Evolutionary conservation across 352 stramenopile genomes (phyloP).

Genomic region (Poterioochromonas sp.): DNA sequence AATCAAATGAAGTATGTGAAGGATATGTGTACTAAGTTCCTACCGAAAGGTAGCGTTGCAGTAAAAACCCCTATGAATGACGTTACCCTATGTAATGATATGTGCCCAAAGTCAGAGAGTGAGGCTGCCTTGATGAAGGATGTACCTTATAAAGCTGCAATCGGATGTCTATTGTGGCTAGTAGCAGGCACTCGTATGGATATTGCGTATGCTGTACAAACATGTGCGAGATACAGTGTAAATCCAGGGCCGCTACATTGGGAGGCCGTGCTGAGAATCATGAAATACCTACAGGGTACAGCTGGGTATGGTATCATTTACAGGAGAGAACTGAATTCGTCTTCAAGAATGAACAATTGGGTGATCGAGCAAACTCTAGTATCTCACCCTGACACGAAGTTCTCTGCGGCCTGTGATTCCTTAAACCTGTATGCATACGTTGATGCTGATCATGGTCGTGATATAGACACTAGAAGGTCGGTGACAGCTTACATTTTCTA

Average conservation of each 20-base stretch:
- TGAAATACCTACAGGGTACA: constrained; percentile 31
- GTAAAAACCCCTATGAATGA: constrained; percentile 28
- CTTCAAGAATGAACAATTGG: too few species aligned
- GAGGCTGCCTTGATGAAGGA: constrained; percentile 21
- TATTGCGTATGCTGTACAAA: constrained; percentile 30
- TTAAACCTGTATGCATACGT: constrained; percentile 19
- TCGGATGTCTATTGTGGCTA: constrained; percentile 26
- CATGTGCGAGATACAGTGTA: constrained; percentile 30
- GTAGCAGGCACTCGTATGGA: constrained; percentile 13
- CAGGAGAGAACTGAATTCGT: constrained; percentile 3
- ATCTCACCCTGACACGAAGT: constrained; percentile 24
- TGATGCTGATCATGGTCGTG: constrained; percentile 20
- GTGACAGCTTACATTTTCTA: constrained; percentile 3
- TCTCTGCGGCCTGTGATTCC: constrained; percentile 28
- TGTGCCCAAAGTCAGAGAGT: constrained; percentile 10
- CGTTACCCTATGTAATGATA: constrained; percentile 30
- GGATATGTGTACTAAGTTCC: constrained; percentile 24
- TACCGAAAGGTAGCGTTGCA: constrained; percentile 15
- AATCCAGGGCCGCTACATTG: constrained; percentile 28
- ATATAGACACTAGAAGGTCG: constrained; percentile 31
- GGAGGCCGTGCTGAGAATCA: constrained; percentile 20
- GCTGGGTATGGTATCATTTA: neutral
- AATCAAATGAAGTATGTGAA: constrained; percentile 32
- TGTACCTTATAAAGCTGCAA: constrained; percentile 28
- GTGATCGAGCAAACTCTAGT: constrained; percentile 28